phyloP scores from a whole-genome alignment of 2,329 filamentous ascomycete genomes.

The Trichophyton equinum region DNA sequence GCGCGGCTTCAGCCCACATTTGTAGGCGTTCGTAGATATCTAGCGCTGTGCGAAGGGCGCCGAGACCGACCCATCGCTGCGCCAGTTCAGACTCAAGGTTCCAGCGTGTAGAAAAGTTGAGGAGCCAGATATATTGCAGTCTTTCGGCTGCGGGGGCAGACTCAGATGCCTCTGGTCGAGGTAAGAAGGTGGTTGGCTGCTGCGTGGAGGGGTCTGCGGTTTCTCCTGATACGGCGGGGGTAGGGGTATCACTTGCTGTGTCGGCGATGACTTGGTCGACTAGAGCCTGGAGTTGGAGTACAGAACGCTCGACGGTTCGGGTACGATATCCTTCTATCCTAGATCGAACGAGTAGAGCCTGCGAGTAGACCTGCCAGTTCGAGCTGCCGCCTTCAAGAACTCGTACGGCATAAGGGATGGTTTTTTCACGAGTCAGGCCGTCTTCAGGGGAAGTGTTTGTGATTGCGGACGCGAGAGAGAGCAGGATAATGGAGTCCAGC shows the following conservation, averaged over 20 bases:
- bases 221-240: constrained; percentile 20
- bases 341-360: constrained; percentile 78
- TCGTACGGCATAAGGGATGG: constrained; percentile 76
- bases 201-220: constrained; percentile 15
- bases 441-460: constrained; percentile 79
- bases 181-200: constrained; percentile 62
- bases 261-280: constrained; percentile 92
- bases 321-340: constrained; percentile 80
- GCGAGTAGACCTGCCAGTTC: constrained; percentile 97
- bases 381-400: constrained; percentile 80
- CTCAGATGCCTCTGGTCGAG: constrained; percentile 60
- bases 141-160: constrained; percentile 61
- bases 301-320: constrained; percentile 74
- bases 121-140: constrained; percentile 68
- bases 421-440: constrained; percentile 82
- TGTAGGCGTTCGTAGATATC: constrained; percentile 91
- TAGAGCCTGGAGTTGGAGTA: constrained; percentile 85
- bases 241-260: constrained; percentile 41
- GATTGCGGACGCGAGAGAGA: constrained; percentile 68
- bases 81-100: constrained; percentile 89
- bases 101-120: constrained; percentile 80
- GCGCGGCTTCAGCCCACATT: constrained; percentile 87
- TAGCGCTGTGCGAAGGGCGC: constrained; percentile 75
- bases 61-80: constrained; percentile 78
- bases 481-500: constrained; percentile 78